Percentiles rank a stretch among this genome's conserved stretches.
Evolutionary conservation across 192 early-diverging fungal species (phyloP).

Genomic region (Backusella morwellensis): DNA sequence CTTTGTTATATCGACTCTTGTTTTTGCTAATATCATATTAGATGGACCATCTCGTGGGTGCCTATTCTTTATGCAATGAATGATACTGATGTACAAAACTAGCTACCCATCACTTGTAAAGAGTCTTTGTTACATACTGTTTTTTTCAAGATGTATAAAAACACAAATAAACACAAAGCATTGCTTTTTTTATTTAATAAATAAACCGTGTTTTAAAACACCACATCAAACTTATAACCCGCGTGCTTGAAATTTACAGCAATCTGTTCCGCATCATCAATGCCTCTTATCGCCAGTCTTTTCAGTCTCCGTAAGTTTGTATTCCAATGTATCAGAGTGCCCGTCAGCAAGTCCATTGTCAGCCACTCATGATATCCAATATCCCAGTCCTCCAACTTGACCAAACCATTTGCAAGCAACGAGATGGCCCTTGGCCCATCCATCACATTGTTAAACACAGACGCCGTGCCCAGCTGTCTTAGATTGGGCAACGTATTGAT

Average conservation of each 20-base stretch:
- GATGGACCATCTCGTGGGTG: neutral
- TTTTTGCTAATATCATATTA: neutral
- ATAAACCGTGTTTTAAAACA: neutral
- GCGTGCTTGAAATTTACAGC: neutral
- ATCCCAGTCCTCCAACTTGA: neutral
- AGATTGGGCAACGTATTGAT: neutral
- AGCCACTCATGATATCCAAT: neutral
- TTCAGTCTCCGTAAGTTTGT: neutral
- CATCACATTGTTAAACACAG: neutral
- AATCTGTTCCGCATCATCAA: neutral
- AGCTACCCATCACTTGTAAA: too few species aligned
- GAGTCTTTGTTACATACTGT: too few species aligned
- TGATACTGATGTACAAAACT: too few species aligned
- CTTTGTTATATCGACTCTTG: too few species aligned
- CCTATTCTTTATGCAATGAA: neutral
- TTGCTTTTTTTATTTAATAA: too few species aligned
- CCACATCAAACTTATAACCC: neutral
- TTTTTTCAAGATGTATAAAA: too few species aligned
- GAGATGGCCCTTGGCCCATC: neutral
- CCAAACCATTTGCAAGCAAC: neutral
- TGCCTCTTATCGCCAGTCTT: neutral
- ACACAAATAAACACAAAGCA: too few species aligned
- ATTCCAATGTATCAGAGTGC: neutral
- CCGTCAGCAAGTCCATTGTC: neutral
- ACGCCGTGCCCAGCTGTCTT: neutral